phyloP scores from a whole-genome alignment of 768 basidiomycete species.

The Lactarius deliciosus region DNA sequence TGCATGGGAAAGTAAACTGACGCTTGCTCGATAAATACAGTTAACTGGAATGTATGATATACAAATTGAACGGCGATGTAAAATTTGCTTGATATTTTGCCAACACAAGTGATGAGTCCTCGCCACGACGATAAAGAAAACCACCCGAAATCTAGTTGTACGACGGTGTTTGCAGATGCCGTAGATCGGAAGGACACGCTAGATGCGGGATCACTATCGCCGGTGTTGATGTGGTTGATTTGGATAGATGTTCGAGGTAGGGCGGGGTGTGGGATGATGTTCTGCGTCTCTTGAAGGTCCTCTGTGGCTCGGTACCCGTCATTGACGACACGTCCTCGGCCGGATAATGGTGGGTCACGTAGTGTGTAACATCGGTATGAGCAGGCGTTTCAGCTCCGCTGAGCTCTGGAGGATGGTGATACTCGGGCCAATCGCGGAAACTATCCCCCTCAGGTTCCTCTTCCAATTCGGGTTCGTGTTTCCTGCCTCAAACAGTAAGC shows the following conservation, averaged over 20 bases:
- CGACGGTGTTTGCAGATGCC: not conserved
- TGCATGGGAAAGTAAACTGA: not conserved
- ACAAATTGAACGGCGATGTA: not conserved
- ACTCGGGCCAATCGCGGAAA: not conserved
- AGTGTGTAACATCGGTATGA: not conserved
- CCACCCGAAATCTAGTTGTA: not conserved
- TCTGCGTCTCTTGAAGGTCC: constrained; percentile 18
- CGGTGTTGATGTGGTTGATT: constrained; percentile 13
- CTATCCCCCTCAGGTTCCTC: not conserved
- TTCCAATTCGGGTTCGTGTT: not conserved
- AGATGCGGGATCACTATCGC: constrained; percentile 27
- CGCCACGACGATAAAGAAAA: constrained; percentile 9
- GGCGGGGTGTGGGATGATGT: not conserved
- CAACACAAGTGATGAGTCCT: not conserved
- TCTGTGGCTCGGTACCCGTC: not conserved
- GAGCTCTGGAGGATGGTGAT: not conserved
- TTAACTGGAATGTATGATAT: not conserved
- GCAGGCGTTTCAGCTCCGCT: not conserved
- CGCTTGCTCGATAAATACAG: constrained; percentile 5
- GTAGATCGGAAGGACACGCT: not conserved
- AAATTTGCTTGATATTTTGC: not conserved
- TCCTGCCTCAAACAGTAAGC: constrained; percentile 7
- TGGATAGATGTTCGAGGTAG: not conserved
- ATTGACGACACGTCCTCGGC: not conserved
- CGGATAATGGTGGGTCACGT: constrained; percentile 1